A percentile compares a stretch with the other conserved stretches of the same genome.
These are phyloP conservation scores for Hyaloperonospora brassicae DNA, from an alignment of 352 stramenopile species.

Conservation along the genomic window DNA sequence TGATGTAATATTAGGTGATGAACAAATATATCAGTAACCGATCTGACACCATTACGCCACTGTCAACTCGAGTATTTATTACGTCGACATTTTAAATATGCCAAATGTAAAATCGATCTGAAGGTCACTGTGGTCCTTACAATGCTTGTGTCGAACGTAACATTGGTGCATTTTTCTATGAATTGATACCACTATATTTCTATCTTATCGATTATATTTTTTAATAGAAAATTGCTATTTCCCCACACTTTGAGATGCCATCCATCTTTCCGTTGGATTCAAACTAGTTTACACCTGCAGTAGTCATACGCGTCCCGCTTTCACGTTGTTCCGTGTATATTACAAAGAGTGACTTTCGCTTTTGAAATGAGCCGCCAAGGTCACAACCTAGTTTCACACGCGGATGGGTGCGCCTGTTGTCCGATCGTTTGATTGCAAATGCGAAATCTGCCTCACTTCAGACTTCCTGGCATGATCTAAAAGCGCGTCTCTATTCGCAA, in stretches of 20 bases:
- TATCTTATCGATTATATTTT: no score
- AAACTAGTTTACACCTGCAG: not conserved
- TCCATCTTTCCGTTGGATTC: not conserved
- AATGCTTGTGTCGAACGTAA: no score
- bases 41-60: no score
- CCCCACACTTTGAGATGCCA: not conserved
- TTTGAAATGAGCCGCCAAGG: not conserved
- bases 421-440: not conserved
- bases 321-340: not conserved
- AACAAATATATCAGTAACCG: no score
- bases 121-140: no score
- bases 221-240: no score
- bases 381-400: not conserved
- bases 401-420: not conserved
- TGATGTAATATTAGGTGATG: no score
- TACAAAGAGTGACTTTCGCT: not conserved
- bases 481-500: not conserved
- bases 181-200: no score
- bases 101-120: no score
- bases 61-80: no score
- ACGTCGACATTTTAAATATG: no score
- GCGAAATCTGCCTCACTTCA: not conserved
- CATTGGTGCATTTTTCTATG: no score
- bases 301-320: not conserved
- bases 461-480: not conserved